Evolutionary conservation across 2,329 filamentous ascomycete species (phyloP), one percentile per base, ranked within the genome.

Genomic region (Alternaria sp.): DNA sequence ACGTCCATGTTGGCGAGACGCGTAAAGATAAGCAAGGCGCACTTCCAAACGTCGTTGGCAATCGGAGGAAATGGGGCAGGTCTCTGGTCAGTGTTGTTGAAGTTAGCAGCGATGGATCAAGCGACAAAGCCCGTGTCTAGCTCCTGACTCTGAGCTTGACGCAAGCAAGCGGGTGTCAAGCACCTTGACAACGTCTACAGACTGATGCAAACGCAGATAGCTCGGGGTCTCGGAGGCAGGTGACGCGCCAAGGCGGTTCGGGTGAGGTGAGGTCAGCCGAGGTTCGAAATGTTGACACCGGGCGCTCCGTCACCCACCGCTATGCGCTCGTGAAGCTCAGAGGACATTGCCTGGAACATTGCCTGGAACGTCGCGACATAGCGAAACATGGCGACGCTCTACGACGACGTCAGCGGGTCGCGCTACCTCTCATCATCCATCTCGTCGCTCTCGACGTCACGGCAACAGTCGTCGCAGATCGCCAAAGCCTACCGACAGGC

Each of bases 401-500:
- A 85, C 66, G 72, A 85, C 80, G 79, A 84, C 71, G 77, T 83
- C 71, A 85, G 85, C 75, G 79, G 82, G 72, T 87, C 89, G 67
- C 86, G 87, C 74, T 82, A 85, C 64, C 83, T 89, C 64, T 88
- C 90, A 45, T 87, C 88, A 60, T 92, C 92, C 65, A 88, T 92
- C 71, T 88, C 90, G 57, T 91, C 89, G 61, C 84, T 93, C 52
- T 87, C 88, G 26, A 88, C 88, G 54, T 87, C 90, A 53, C 89
- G 90, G 57, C 88, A 89, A 57, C 85, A 86, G 40, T 85, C 89
- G 47, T 90, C 88, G 52, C 88, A 92, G 74, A 91, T 97, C 74
- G 96, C 95, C 70, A 96, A 96, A 81, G 91, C 91, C 28, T 98
- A 98, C 83, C 93, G 95, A 69, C 93, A 97, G 83, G 92, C 96